A percentile compares a stretch with the other conserved stretches of the same genome.
Evolutionary conservation across 768 basidiomycete species (phyloP).

Genomic region (Calocera cornea): DNA sequence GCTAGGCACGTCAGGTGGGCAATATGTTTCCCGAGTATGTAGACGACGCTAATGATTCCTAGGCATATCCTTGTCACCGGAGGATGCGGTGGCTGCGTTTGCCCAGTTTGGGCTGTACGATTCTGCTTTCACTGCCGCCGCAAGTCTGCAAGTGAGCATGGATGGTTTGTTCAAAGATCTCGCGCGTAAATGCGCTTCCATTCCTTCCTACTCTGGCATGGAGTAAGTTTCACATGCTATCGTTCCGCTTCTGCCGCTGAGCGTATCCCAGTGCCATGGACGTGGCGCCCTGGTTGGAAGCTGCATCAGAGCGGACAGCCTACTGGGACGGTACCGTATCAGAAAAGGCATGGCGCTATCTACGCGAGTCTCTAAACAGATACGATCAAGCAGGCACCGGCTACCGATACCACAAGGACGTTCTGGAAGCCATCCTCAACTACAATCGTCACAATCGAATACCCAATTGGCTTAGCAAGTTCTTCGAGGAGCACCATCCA

Average conservation of each 20-base stretch:
- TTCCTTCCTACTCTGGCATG: slow-evolving; percentile 48
- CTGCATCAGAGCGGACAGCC: slow-evolving; percentile 55
- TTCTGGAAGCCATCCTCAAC: slow-evolving; percentile 62
- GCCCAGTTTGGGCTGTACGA: slow-evolving; percentile 69
- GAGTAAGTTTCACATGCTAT: slow-evolving; percentile 1
- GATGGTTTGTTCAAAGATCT: slow-evolving; percentile 68
- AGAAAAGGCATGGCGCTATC: slow-evolving; percentile 76
- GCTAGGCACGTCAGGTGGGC: slow-evolving; percentile 45
- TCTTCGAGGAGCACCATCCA: slow-evolving; percentile 63
- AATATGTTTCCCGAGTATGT: background rate
- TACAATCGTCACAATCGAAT: slow-evolving; percentile 42
- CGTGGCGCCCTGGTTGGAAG: slow-evolving; percentile 41
- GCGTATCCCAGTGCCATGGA: background rate
- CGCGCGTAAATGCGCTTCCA: slow-evolving; percentile 60
- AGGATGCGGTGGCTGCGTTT: slow-evolving; percentile 58
- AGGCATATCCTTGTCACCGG: slow-evolving; percentile 20
- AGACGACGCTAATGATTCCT: background rate
- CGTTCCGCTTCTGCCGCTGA: background rate
- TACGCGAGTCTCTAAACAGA: slow-evolving; percentile 63
- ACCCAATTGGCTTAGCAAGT: slow-evolving; percentile 73
- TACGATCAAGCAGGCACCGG: slow-evolving; percentile 63
- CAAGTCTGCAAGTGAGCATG: slow-evolving; percentile 71
- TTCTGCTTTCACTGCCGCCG: slow-evolving; percentile 62
- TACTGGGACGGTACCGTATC: slow-evolving; percentile 73
- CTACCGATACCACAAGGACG: slow-evolving; percentile 60